Evolutionary conservation across 768 basidiomycete species (phyloP).

Genomic region (Sarcodon aspratus): DNA sequence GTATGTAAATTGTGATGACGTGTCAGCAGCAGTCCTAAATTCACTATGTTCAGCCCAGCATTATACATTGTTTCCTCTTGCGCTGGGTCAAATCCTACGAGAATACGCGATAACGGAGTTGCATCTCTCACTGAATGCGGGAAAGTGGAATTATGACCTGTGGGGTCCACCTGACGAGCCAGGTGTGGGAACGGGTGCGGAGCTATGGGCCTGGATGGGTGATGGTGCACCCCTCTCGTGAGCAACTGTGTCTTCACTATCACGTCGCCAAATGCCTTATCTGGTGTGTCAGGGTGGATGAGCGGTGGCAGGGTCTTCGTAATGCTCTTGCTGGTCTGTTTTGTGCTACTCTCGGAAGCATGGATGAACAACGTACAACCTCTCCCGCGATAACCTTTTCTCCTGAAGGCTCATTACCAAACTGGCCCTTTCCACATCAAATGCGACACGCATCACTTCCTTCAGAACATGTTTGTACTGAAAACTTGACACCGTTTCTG

Average conservation of each 20-base stretch:
- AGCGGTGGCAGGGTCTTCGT: conserved; percentile 75
- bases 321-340: conserved; percentile 90
- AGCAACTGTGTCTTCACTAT: conserved; percentile 9
- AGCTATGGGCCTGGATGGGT: conserved; percentile 90
- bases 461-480: conserved; percentile 90
- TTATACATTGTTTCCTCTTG: conserved; percentile 77
- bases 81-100: conserved; percentile 78
- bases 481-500: conserved; percentile 93
- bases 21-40: neutral
- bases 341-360: conserved; percentile 79
- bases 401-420: conserved; percentile 47
- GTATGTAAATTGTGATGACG: conserved; percentile 18
- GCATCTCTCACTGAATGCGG: conserved; percentile 83
- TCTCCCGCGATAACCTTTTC: conserved; percentile 49
- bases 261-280: neutral
- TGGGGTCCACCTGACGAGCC: conserved; percentile 77
- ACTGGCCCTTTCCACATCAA: conserved; percentile 34
- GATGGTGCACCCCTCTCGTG: conserved; percentile 43
- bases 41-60: conserved; percentile 51
- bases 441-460: conserved; percentile 71
- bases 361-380: conserved; percentile 68
- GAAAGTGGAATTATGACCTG: conserved; percentile 78
- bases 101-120: conserved; percentile 82
- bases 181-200: conserved; percentile 76
- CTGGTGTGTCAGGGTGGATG: conserved; percentile 40